A percentile compares a stretch with the other conserved stretches of the same genome.
These are phyloP conservation scores for Ophiostoma pallidulum DNA, from an alignment of 2,329 filamentous ascomycete genomes.

Conservation along the genomic window DNA sequence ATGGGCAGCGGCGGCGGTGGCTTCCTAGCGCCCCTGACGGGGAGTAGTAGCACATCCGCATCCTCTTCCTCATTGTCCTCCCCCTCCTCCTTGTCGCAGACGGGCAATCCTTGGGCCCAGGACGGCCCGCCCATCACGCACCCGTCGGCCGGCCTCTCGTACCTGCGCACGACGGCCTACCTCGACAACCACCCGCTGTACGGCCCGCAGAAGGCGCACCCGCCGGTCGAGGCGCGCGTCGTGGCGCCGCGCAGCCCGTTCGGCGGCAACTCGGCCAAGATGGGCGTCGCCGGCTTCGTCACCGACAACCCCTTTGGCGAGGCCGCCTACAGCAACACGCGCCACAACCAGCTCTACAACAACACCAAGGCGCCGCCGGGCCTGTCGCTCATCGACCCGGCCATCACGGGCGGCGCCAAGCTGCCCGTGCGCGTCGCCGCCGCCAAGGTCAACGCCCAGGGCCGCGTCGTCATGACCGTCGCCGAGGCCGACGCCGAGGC, in stretches of 20 bases:
- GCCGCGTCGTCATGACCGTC: conserved; percentile 38
- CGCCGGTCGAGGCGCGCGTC: conserved; percentile 42
- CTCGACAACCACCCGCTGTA: conserved; percentile 53
- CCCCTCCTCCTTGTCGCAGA: conserved; percentile 16
- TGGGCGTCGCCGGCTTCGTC: conserved; percentile 49
- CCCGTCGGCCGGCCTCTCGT: conserved; percentile 53
- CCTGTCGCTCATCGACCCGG: conserved; percentile 36
- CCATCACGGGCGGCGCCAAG: conserved; percentile 44
- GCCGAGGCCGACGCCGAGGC: conserved; percentile 30
- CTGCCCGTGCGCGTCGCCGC: conserved; percentile 37
- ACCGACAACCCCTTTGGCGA: conserved; percentile 33
- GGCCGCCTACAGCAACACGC: conserved; percentile 30
- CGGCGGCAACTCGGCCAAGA: conserved; percentile 27
- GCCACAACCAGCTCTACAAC: neutral
- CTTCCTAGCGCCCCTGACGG: neutral
- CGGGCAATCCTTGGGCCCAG: conserved; percentile 37
- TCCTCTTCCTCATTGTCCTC: conserved; percentile 21
- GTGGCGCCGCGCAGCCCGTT: conserved; percentile 31
- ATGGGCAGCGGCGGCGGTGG: too few species aligned
- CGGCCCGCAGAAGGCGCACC: conserved; percentile 43
- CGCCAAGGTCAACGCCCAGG: conserved; percentile 40
- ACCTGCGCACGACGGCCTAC: conserved; percentile 46
- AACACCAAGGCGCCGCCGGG: conserved; percentile 20
- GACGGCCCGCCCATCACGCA: conserved; percentile 51
- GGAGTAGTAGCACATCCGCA: conserved; percentile 16